Evolutionary conservation across 2,329 filamentous ascomycete genomes (phyloP), one percentile per base, ranked within the genome.

Genomic region (Samsoniella hepiali): DNA sequence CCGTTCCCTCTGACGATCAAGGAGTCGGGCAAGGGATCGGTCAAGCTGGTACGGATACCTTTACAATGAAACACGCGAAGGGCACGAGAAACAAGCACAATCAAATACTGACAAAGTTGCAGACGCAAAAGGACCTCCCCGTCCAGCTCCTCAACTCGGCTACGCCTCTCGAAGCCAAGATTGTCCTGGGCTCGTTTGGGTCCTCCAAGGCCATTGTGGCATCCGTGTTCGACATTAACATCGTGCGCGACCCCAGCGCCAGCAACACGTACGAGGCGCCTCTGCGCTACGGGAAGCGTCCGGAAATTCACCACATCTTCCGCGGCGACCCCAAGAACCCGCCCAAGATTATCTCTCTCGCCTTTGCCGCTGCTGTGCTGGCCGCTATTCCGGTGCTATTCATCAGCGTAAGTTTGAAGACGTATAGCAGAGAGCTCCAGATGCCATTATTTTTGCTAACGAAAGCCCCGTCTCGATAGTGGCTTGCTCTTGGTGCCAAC

Each of bases 221-320:
- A 63, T 83, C 86, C 65, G 84, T 88, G 40, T 98, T 98, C 79
- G 83, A 91, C 68, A 78, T 97, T 34, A 78, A 84, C 54, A 76
- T 97, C 62, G 78, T 84, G 67, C 81, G 81, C 62, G 89, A 94
- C 72, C 74, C 87, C 58, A 84, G 82, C 70, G 77, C 81, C 3
- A 82, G 85, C 17, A 81, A 86, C 27, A 77, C 82, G 63, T 84
- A 87, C 71, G 84, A 91, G 70, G 81, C 86, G 69, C 87, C 91
- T 10, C 77, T 93, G 68, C 89, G 94, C 77, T 98, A 97, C 77
- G 90, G 90, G 73, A 91, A 91, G 79, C 86, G 88, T 68, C 80
- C 86, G 10, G 90, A 96, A 77, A 97, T 99, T 73, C 85, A 91
- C 79, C 95, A 99, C 80, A 91, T 90, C 70, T 99, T 98, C 87